These are phyloP conservation scores for Castanea sativa DNA, from an alignment of 306 rosid genomes.

Conservation along the genomic window DNA sequence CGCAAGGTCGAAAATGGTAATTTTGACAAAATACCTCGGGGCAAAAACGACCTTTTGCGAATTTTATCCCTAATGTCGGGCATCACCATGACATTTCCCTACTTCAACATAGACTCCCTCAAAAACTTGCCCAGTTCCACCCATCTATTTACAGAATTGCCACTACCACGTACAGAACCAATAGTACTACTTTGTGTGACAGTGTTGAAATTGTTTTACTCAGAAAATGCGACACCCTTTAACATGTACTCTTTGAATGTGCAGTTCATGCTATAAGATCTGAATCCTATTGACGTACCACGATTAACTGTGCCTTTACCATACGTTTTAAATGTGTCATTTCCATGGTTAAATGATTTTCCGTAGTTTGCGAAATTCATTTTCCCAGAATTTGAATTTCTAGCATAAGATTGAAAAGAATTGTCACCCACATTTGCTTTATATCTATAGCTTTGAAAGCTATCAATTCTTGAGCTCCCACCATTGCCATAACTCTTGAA, in stretches of 20 bases:
- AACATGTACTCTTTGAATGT: slow-evolving; percentile 49
- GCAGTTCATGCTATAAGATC: slow-evolving; percentile 61
- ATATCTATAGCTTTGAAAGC: slow-evolving; percentile 60
- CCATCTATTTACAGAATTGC: slow-evolving; percentile 39
- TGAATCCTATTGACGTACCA: slow-evolving; percentile 48
- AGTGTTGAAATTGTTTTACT: slow-evolving; percentile 45
- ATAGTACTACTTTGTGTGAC: neutral
- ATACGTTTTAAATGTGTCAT: slow-evolving; percentile 76
- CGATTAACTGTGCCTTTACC: slow-evolving; percentile 54
- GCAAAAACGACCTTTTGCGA: slow-evolving; percentile 75
- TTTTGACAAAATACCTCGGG: slow-evolving; percentile 42
- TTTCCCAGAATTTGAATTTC: slow-evolving; percentile 48
- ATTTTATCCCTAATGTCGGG: slow-evolving; percentile 72
- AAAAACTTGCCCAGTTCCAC: slow-evolving; percentile 77
- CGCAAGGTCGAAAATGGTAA: slow-evolving; percentile 50
- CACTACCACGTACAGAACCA: slow-evolving; percentile 12
- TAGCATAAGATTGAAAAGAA: slow-evolving; percentile 59
- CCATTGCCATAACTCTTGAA: slow-evolving; percentile 61
- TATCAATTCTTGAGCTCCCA: slow-evolving; percentile 43
- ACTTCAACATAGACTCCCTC: slow-evolving; percentile 54
- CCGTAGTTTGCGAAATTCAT: slow-evolving; percentile 66
- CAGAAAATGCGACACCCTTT: slow-evolving; percentile 49
- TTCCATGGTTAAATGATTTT: slow-evolving; percentile 74
- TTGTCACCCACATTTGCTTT: slow-evolving; percentile 74
- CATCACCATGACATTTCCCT: slow-evolving; percentile 67